Conservation (phyloP, 1,139 yeast genomes). For the Hemisphaericaspora subhashii region DNA sequence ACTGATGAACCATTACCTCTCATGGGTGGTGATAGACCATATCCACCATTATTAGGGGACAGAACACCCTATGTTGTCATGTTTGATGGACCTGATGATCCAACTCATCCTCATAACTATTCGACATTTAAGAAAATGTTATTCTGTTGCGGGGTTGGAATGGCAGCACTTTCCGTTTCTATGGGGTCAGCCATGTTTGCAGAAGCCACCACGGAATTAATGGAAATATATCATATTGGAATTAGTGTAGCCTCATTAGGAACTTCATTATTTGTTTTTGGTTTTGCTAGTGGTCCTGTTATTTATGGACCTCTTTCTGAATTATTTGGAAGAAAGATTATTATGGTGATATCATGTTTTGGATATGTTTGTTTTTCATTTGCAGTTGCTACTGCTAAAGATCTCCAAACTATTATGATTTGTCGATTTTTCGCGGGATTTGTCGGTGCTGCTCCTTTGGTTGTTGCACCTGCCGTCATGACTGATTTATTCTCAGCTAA, state of each 20-base stretch:
- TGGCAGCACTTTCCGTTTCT: slow-evolving; percentile 43
- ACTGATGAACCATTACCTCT: slow-evolving; percentile 33
- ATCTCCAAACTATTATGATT: slow-evolving; percentile 40
- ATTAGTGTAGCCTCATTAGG: slow-evolving; percentile 35
- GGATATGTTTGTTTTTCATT: slow-evolving; percentile 37
- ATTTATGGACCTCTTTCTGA: slow-evolving; percentile 46
- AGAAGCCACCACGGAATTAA: slow-evolving; percentile 24
- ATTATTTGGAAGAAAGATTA: slow-evolving; percentile 37
- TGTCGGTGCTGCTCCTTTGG: slow-evolving; percentile 43
- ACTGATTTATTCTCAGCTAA: slow-evolving; percentile 37
- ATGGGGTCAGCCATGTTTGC: slow-evolving; percentile 49
- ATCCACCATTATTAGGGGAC: slow-evolving; percentile 37
- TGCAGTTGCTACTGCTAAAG: slow-evolving; percentile 40
- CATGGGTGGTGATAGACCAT: slow-evolving; percentile 41
- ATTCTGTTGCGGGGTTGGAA: slow-evolving; percentile 29
- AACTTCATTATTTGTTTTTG: slow-evolving; percentile 44
- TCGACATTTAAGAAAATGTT: slow-evolving; percentile 29
- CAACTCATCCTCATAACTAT: slow-evolving; percentile 51
- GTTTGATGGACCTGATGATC: slow-evolving; percentile 53
- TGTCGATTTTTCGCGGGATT: slow-evolving; percentile 45
- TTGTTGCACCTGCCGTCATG: slow-evolving; percentile 46
- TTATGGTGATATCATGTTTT: slow-evolving; percentile 30
- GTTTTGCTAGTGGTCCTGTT: slow-evolving; percentile 47
- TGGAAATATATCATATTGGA: slow-evolving; percentile 34
- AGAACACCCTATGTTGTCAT: slow-evolving; percentile 37